Evolutionary conservation across 1,284 basidiomycete species (phyloP).

Genomic region (Heterobasidion occidentale): DNA sequence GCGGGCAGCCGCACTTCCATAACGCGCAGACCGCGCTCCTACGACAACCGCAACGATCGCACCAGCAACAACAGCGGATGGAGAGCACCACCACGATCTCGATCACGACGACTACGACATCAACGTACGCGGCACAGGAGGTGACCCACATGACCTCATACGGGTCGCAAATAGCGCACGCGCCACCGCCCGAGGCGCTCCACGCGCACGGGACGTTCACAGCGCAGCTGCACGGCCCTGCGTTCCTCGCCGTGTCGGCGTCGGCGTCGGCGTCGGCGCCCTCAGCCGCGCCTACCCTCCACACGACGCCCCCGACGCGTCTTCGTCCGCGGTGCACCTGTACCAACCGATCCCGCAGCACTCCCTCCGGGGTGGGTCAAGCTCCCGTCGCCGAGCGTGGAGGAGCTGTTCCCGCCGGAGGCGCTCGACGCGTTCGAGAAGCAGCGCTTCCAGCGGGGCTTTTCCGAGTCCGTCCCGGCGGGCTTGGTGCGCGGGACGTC

Average conservation of each 20-base stretch:
- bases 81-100: neutral
- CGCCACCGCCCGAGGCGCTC: neutral
- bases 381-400: constrained; percentile 13
- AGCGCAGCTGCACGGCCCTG: neutral
- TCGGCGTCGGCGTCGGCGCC: too few relatives aligned
- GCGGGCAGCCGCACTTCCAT: neutral
- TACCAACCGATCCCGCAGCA: constrained; percentile 9
- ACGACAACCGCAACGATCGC: neutral
- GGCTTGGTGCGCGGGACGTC: neutral
- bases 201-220: neutral
- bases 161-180: neutral
- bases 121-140: neutral
- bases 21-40: neutral
- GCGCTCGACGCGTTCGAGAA: neutral
- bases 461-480: neutral
- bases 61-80: neutral
- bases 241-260: neutral
- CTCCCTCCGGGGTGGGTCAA: constrained; percentile 10
- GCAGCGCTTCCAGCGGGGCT: neutral
- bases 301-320: neutral
- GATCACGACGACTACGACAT: neutral
- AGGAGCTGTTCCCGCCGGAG: constrained; percentile 7
- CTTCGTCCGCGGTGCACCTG: neutral
- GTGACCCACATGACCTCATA: neutral
- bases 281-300: too few relatives aligned